Evolutionary conservation across 2,329 filamentous ascomycete genomes (phyloP).

Genomic region (Talaromyces sp.): DNA sequence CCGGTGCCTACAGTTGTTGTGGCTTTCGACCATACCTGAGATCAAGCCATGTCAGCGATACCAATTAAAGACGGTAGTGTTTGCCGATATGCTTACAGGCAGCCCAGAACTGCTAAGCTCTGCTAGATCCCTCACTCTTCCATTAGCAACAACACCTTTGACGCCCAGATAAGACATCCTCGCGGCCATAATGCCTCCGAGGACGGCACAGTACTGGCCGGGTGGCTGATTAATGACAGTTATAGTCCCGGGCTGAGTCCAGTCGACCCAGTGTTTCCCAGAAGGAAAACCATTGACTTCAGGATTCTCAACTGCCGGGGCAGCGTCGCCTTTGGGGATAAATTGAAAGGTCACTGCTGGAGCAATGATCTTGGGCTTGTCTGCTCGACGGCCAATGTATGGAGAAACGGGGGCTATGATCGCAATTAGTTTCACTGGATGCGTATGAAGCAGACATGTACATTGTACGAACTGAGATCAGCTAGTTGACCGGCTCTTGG

Average conservation of each 20-base stretch:
- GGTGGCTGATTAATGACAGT: conserved; percentile 62
- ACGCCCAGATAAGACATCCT: conserved; percentile 61
- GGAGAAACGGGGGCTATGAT: conserved; percentile 31
- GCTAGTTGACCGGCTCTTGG: conserved; percentile 62
- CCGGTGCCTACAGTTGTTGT: conserved; percentile 42
- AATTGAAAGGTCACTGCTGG: conserved; percentile 49
- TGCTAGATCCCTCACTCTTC: conserved; percentile 61
- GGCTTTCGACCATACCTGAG: conserved; percentile 38
- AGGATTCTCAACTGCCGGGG: conserved; percentile 25
- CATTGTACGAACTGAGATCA: conserved; percentile 48
- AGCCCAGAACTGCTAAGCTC: conserved; percentile 51
- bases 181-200: conserved; percentile 72
- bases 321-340: conserved; percentile 50
- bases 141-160: conserved; percentile 61
- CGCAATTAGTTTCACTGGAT: background rate
- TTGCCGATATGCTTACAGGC: conserved; percentile 9
- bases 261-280: conserved; percentile 64
- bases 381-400: conserved; percentile 21
- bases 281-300: conserved; percentile 49
- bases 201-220: conserved; percentile 62
- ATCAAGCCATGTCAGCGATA: background rate
- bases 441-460: background rate
- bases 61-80: background rate
- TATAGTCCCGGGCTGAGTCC: conserved; percentile 55
- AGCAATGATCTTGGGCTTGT: conserved; percentile 33